Evolutionary conservation across 805 yeast species (phyloP).

Genomic region (Yarrowia hollandica): DNA sequence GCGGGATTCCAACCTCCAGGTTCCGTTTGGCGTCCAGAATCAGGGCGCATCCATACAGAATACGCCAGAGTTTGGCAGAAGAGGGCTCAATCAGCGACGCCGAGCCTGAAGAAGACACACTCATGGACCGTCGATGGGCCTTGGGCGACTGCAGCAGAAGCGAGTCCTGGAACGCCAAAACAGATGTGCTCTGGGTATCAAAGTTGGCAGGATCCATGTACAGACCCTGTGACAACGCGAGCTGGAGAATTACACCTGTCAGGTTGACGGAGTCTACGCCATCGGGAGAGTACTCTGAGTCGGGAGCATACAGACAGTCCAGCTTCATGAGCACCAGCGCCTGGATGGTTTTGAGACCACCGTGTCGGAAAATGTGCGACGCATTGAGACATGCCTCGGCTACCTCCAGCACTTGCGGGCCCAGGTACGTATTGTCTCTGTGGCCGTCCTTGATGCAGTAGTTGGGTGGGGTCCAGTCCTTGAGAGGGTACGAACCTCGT

Average conservation of each 20-base stretch:
- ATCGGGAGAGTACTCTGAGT: constrained; percentile 15
- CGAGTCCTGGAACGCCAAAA: constrained; percentile 5
- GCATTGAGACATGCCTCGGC: constrained; percentile 22
- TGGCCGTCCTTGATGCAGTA: constrained; percentile 29
- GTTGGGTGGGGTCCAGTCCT: constrained; percentile 28
- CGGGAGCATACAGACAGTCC: constrained; percentile 23
- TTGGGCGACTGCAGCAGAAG: constrained; percentile 4
- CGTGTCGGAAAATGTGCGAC: constrained; percentile 10
- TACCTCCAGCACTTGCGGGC: constrained; percentile 17
- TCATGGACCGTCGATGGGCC: background rate
- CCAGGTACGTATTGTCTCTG: constrained; percentile 11
- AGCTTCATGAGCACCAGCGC: constrained; percentile 23
- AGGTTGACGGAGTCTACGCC: constrained; percentile 26
- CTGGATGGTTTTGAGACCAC: constrained; percentile 25
- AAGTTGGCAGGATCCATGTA: constrained; percentile 28
- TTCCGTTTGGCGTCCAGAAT: constrained; percentile 24
- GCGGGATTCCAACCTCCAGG: constrained; percentile 18
- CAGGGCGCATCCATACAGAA: constrained; percentile 8
- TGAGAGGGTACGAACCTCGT: constrained; percentile 19
- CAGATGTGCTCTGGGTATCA: constrained; percentile 7
- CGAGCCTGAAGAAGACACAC: constrained; percentile 1
- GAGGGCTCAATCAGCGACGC: constrained; percentile 1
- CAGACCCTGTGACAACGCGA: constrained; percentile 20
- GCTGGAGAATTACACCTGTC: constrained; percentile 22
- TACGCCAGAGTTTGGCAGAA: constrained; percentile 21